Evolutionary conservation across 116 monocot genomes (phyloP).

Genomic region (Trichopus zeylanicus): DNA sequence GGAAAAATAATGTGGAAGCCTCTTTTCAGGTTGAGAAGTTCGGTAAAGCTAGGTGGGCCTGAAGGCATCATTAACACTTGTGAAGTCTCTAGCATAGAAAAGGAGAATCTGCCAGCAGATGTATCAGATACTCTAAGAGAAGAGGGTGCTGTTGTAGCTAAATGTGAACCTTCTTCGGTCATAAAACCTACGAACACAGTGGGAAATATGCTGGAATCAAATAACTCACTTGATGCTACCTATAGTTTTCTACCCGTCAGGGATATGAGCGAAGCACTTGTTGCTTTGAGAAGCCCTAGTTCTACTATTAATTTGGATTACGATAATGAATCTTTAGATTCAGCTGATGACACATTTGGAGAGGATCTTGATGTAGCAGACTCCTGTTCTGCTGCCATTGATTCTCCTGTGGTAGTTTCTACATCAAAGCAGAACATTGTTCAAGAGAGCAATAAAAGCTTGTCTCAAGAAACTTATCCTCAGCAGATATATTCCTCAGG

Average conservation of each 20-base stretch:
- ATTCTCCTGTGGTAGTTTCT: conserved; percentile 9
- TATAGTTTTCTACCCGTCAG: conserved; percentile 10
- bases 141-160: neutral
- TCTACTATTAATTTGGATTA: conserved; percentile 6
- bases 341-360: conserved; percentile 4
- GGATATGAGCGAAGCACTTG: conserved; percentile 11
- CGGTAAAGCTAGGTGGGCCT: neutral
- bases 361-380: conserved; percentile 9
- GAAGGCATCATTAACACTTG: neutral
- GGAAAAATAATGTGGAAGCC: conserved; percentile 5
- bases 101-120: conserved; percentile 1
- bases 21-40: conserved; percentile 5
- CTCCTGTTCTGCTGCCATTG: conserved; percentile 4
- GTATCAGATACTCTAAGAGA: conserved; percentile 3
- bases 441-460: conserved; percentile 7
- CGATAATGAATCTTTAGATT: conserved; percentile 9
- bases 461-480: conserved; percentile 1
- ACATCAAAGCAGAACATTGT: conserved; percentile 6
- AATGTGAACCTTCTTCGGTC: conserved; percentile 7
- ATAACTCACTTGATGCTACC: conserved; percentile 14
- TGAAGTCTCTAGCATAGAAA: conserved; percentile 1
- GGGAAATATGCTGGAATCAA: conserved; percentile 3
- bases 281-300: conserved; percentile 10
- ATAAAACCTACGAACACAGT: neutral
- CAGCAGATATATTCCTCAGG: conserved; percentile 1